Conservation (phyloP, 2,329 filamentous ascomycete species). For the Fusarium lyarnte region DNA sequence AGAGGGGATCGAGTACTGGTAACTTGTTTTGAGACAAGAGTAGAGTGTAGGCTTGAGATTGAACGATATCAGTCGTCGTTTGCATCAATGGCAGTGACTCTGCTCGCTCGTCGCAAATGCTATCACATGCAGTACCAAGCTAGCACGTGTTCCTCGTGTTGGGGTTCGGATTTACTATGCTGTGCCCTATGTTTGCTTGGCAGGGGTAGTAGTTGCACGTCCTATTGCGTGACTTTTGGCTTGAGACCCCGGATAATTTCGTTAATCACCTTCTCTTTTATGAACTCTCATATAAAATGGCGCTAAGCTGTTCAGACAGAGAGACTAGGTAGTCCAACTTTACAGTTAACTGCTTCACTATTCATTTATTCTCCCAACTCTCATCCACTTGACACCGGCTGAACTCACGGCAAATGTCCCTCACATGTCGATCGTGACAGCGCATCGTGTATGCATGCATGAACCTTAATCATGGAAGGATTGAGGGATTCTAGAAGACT, state of each 20-base stretch:
- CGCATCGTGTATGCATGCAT: neutral
- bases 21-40: constrained; percentile 41
- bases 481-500: neutral
- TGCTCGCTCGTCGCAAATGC: neutral
- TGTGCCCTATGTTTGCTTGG: neutral
- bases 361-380: neutral
- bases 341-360: fast-evolving
- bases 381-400: neutral
- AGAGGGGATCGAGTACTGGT: constrained; percentile 48
- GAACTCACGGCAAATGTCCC: neutral
- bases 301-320: neutral
- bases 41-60: neutral
- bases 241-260: neutral
- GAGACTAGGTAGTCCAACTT: fast-evolving
- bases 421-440: neutral
- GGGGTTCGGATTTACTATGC: neutral
- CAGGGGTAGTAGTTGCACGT: neutral
- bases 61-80: neutral
- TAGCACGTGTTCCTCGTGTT: neutral
- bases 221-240: neutral
- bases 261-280: neutral
- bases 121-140: neutral
- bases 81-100: no score
- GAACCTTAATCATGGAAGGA: neutral
- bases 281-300: neutral